Percentiles rank a stretch among this genome's conserved stretches.
phyloP scores from a whole-genome alignment of 1,284 basidiomycete genomes.

The Ceratobasidium sp. region DNA sequence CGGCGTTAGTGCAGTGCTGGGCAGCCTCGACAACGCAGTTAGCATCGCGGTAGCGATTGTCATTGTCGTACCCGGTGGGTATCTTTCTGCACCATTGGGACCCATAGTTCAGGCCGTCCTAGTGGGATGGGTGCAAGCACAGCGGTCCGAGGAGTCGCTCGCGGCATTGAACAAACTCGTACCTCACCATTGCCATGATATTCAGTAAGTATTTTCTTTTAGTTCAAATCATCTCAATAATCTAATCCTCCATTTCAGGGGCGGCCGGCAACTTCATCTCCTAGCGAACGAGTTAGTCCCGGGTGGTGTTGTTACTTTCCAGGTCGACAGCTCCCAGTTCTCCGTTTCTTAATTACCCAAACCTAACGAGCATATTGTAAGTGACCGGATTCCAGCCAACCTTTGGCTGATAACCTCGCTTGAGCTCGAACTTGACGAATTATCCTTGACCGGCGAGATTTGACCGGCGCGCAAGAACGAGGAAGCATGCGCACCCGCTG shows the following conservation, averaged over 20 bases:
- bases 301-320: slow-evolving; percentile 91
- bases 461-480: slow-evolving; percentile 80
- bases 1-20: slow-evolving; percentile 88
- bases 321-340: slow-evolving; percentile 92
- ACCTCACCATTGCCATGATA: slow-evolving; percentile 94
- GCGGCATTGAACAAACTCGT: slow-evolving; percentile 97
- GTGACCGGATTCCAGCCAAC: slow-evolving; percentile 97
- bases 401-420: slow-evolving; percentile 84
- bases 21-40: slow-evolving; percentile 93
- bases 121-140: slow-evolving; percentile 98
- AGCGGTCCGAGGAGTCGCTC: slow-evolving; percentile 93
- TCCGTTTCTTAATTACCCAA: slow-evolving; percentile 71
- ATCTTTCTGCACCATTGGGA: background rate
- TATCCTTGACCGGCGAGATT: slow-evolving; percentile 95
- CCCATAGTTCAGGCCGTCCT: slow-evolving; percentile 5
- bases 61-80: slow-evolving; percentile 90
- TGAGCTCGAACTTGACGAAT: slow-evolving; percentile 95
- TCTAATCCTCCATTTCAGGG: slow-evolving; percentile 61
- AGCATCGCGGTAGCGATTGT: slow-evolving; percentile 94
- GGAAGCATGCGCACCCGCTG: slow-evolving; percentile 74
- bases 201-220: slow-evolving; percentile 69
- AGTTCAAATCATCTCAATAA: slow-evolving; percentile 32
- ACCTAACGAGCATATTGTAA: slow-evolving; percentile 59
- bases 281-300: slow-evolving; percentile 96
- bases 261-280: slow-evolving; percentile 80